phyloP scores from a whole-genome alignment of 768 basidiomycete genomes.

The Mycena indigotica region DNA sequence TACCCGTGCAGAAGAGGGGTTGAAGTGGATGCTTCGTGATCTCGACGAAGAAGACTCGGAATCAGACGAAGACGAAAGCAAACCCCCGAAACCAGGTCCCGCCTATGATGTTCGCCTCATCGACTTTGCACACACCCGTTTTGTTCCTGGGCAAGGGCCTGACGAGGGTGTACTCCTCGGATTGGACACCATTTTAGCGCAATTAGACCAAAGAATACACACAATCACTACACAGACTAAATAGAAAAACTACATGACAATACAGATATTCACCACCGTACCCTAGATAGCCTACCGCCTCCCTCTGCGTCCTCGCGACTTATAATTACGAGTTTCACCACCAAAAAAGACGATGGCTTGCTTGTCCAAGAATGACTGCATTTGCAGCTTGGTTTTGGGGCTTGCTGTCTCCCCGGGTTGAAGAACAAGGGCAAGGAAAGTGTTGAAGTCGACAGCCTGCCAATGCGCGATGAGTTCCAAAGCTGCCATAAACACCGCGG shows the following conservation, averaged over 20 bases:
- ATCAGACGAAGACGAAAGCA: slow-evolving; percentile 34
- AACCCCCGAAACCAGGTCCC: slow-evolving; percentile 38
- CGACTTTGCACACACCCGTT: slow-evolving; percentile 89
- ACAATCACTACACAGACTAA: no score
- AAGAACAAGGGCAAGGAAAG: slow-evolving; percentile 48
- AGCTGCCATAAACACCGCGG: no score
- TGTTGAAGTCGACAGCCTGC: slow-evolving; percentile 61
- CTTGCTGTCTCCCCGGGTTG: slow-evolving; percentile 27
- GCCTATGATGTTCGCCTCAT: slow-evolving; percentile 78
- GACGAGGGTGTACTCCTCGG: slow-evolving; percentile 81
- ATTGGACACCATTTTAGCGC: slow-evolving; percentile 59
- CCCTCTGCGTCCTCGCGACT: background rate
- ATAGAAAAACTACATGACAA: no score
- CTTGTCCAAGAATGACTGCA: slow-evolving; percentile 57
- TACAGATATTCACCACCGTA: no score
- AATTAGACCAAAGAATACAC: slow-evolving; percentile 60
- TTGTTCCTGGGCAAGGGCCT: slow-evolving; percentile 69
- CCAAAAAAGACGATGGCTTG: slow-evolving; percentile 62
- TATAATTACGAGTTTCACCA: slow-evolving; percentile 31
- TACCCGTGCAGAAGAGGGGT: slow-evolving; percentile 41
- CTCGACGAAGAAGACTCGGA: slow-evolving; percentile 26
- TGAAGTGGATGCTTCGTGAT: slow-evolving; percentile 34
- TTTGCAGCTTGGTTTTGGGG: slow-evolving; percentile 38
- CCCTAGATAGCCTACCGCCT: background rate
- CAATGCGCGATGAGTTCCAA: no score